Percentiles rank a stretch among this genome's conserved stretches.
These are phyloP conservation scores for Butyriboletus loyo DNA, from an alignment of 768 basidiomycete species.

Conservation along the genomic window DNA sequence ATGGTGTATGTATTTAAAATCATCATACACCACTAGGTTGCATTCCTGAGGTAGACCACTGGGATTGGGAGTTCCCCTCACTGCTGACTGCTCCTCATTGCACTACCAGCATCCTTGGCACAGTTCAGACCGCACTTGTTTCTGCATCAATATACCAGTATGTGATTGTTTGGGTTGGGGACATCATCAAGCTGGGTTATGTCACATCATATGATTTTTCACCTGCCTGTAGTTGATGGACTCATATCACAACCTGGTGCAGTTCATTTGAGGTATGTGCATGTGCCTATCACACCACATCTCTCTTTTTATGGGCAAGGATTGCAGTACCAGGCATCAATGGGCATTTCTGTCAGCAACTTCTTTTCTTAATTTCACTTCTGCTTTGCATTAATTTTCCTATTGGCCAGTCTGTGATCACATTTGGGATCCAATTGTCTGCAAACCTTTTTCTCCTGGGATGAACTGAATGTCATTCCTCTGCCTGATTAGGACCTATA, in stretches of 20 bases:
- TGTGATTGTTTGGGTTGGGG: slow-evolving; percentile 29
- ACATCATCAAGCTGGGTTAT: slow-evolving; percentile 21
- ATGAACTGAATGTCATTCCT: slow-evolving; percentile 3
- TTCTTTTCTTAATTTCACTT: background rate
- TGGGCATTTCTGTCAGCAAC: slow-evolving; percentile 32
- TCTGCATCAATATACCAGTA: slow-evolving; percentile 33
- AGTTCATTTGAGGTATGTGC: slow-evolving; percentile 27
- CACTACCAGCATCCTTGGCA: slow-evolving; percentile 23
- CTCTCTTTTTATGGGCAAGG: background rate
- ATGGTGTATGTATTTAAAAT: background rate
- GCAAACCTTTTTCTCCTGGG: slow-evolving; percentile 2
- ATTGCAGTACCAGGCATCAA: slow-evolving; percentile 28
- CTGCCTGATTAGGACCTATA: slow-evolving; percentile 29
- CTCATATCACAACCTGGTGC: background rate
- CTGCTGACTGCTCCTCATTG: slow-evolving; percentile 4
- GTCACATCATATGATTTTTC: slow-evolving; percentile 25
- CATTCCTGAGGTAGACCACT: slow-evolving; percentile 24
- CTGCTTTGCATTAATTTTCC: background rate
- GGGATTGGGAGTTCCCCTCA: background rate
- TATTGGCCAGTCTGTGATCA: slow-evolving; percentile 29
- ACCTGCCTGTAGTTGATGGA: background rate
- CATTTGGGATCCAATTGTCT: slow-evolving; percentile 36
- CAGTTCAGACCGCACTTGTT: slow-evolving; percentile 28
- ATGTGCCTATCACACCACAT: background rate
- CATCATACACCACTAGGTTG: slow-evolving; percentile 19